Evolutionary conservation across 1,139 yeast genomes (phyloP), one percentile per base, ranked within the genome.

Genomic region (Geotrichum restrictum): DNA sequence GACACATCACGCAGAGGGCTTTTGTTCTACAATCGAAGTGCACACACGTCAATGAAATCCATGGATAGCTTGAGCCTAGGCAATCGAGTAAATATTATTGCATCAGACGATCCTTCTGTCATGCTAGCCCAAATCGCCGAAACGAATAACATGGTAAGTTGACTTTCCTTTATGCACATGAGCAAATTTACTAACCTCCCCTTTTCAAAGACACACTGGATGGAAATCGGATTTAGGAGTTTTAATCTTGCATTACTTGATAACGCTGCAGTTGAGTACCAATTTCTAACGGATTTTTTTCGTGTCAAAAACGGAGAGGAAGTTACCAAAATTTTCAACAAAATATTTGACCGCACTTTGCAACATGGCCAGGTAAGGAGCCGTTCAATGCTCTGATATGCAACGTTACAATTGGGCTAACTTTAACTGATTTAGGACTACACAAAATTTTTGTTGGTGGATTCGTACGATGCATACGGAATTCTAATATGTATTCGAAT

Each of bases 51-150:
- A 19, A 53, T 56, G 57, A 38, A 34, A 60, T 66, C 68, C 10
- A 54, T 48, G 32, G 85, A 81, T 32, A 82, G 80, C 60, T 71
- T 82, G 40, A 76, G 72, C 59, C 76, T 87, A 1, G 81, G 83
- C 22, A 78, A 77, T 57, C 70, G 95, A 52, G 68, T 77, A 18
- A 76, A 78, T 19, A 73, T 84, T 1, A 67, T 85, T 22, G 69
- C 74, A 4, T 76, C 76, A 3, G 78, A 77, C 22, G 82, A 80
- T 53, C 77, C 79, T 44, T 76, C 85, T 0, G 89, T 87, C 0
- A 82, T 89, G 69, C 82, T 88, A 4, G 87, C 94, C 0, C 94
- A 86, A 64, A 85, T 88, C 37, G 96, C 96, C 0, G 96, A 88
- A 67, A 79, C 84, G 10, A 82, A 83, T 38, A 83, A 83, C 2